Conservation (phyloP, 2,329 filamentous ascomycete genomes). For the Monascus ruber region DNA sequence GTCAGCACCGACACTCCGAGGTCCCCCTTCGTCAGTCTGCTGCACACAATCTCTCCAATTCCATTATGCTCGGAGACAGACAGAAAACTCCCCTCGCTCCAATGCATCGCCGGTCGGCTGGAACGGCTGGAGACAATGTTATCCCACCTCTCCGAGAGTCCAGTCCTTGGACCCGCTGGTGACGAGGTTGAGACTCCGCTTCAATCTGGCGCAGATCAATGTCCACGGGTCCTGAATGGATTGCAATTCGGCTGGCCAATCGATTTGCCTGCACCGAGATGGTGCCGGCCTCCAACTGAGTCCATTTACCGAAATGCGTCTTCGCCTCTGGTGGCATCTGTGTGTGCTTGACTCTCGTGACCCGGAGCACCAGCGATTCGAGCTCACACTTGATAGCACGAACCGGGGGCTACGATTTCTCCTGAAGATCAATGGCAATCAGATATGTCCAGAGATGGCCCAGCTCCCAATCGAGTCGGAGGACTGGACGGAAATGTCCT, state of each 20-base stretch:
- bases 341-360: slow-evolving; percentile 47
- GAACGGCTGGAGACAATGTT: too few relatives aligned
- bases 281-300: slow-evolving; percentile 40
- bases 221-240: slow-evolving; percentile 48
- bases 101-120: too few relatives aligned
- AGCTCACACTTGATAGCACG: slow-evolving; percentile 48
- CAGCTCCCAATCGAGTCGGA: slow-evolving; percentile 5
- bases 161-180: too few relatives aligned
- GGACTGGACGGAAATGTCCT: slow-evolving; percentile 8
- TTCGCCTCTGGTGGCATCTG: slow-evolving; percentile 50
- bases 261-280: slow-evolving; percentile 50
- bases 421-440: slow-evolving; percentile 28
- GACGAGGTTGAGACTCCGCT: too few relatives aligned
- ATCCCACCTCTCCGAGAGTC: too few relatives aligned
- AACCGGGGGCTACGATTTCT: slow-evolving; percentile 21
- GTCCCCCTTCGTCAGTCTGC: too few relatives aligned
- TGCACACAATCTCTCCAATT: too few relatives aligned
- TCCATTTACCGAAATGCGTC: slow-evolving; percentile 49
- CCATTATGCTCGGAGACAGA: too few relatives aligned
- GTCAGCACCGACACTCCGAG: too few relatives aligned
- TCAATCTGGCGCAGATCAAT: too few relatives aligned
- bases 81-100: too few relatives aligned
- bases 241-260: slow-evolving; percentile 49
- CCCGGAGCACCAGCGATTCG: slow-evolving; percentile 49
- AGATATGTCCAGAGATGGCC: slow-evolving; percentile 6